Evolutionary conservation across 140 eudicot species (phyloP), one percentile per base, ranked within the genome.

Genomic region (Stevia rebaudiana): DNA sequence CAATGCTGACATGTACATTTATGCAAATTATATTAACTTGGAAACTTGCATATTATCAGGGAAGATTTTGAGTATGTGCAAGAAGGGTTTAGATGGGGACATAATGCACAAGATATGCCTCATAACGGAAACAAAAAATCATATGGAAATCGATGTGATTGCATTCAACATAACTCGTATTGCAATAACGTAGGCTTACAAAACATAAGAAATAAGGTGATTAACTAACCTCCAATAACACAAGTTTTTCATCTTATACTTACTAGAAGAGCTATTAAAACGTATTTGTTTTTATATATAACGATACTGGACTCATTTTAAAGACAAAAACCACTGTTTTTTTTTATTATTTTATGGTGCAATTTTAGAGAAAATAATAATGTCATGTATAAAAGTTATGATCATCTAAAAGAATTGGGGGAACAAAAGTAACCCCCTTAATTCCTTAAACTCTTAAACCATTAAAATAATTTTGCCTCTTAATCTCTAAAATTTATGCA

Each of bases 11-110:
- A 33, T 33, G 49, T 42, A 42, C 49, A 42, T 13, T 42, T 42
- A 42, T 42, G 49, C 49, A 0, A 18, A 16, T 28, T n/a, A 43
- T 60, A 31, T 28, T 7, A 43, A 35, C 21, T 9, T 24, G 49
- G 62, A 25, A 53, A 6, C 52, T 25, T 67, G 61, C 42, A 61
- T 72, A 22, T 39, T 33, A 65, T 64, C 88, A 89, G 97, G 64
- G 95, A 85, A 22, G 91, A 89, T 62, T 61, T 61, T 74, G 90
- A 78, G 68, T 70, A 71, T 57, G 63, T 49, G 44, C 75, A 79
- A 64, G 88, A 75, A 71, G 69, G 75, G 4, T 69, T 76, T 39
- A 64, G 62, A 24, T 73, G 81, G 78, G 65, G 80, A 54, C 72
- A 81, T 13, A 73, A 74, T 61, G 49, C 36, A 46, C 63, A 75